phyloP scores from a whole-genome alignment of 441 rosid species.

The Croton laevigatus region DNA sequence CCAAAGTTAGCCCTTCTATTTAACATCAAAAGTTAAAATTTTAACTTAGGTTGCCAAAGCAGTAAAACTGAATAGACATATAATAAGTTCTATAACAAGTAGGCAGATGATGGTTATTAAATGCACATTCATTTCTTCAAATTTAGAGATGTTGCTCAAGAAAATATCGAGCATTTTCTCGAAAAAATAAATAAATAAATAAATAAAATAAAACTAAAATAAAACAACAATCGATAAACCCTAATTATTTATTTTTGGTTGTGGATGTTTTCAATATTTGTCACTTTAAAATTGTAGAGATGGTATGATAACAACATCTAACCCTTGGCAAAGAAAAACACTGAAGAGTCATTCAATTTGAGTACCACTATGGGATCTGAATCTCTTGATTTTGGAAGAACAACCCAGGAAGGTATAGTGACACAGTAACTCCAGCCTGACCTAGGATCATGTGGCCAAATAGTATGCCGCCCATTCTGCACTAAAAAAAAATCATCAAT shows the following conservation, averaged over 20 bases:
- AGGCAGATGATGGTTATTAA: not conserved
- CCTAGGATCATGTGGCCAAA: slow-evolving; percentile 92
- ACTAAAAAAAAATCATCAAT: slow-evolving; percentile 18
- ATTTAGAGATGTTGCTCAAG: not conserved
- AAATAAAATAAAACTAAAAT: no score
- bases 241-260: slow-evolving; percentile 6
- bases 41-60: not conserved
- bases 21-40: not conserved
- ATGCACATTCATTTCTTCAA: slow-evolving; percentile 2
- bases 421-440: slow-evolving; percentile 98
- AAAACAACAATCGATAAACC: not conserved
- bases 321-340: slow-evolving; percentile 32
- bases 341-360: slow-evolving; percentile 26
- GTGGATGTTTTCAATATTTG: slow-evolving; percentile 12
- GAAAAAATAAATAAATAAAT: not conserved
- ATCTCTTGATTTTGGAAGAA: slow-evolving; percentile 84
- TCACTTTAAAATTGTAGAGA: slow-evolving; percentile 17
- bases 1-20: not conserved
- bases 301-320: slow-evolving; percentile 29
- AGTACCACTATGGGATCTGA: slow-evolving; percentile 98
- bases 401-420: slow-evolving; percentile 86
- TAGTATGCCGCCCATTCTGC: slow-evolving; percentile 86
- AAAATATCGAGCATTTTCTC: not conserved
- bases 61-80: not conserved
- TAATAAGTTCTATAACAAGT: slow-evolving; percentile 1